A percentile compares a stretch with the other conserved stretches of the same genome.
Evolutionary conservation across 1,284 basidiomycete genomes (phyloP).

Genomic region (Flammula alnicola): DNA sequence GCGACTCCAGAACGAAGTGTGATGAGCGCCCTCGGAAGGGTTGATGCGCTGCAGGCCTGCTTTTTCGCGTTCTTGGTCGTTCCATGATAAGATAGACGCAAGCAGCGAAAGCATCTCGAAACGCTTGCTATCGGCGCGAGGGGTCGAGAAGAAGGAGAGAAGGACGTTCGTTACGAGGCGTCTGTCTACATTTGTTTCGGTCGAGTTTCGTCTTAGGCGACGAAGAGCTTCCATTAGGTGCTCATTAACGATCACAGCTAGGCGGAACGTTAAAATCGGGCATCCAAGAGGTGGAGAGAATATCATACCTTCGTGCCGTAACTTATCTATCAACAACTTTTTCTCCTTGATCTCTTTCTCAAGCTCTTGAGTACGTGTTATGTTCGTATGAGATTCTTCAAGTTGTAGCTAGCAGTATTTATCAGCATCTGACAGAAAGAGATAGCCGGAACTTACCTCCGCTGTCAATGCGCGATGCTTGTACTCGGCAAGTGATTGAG

Average conservation of each 20-base stretch:
- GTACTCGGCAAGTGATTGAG: slow-evolving; percentile 80
- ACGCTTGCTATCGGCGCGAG: slow-evolving; percentile 90
- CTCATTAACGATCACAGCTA: slow-evolving; percentile 95
- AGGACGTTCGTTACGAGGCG: slow-evolving; percentile 95
- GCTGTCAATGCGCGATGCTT: slow-evolving; percentile 87
- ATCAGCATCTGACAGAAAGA: slow-evolving; percentile 12
- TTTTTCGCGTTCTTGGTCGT: slow-evolving; percentile 86
- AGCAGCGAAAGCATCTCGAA: slow-evolving; percentile 96
- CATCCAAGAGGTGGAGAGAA: slow-evolving; percentile 2
- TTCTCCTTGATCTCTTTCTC: slow-evolving; percentile 96
- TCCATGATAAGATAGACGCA: slow-evolving; percentile 89
- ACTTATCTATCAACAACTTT: slow-evolving; percentile 87
- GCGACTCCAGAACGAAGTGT: slow-evolving; percentile 57
- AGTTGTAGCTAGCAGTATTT: slow-evolving; percentile 56
- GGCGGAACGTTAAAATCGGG: slow-evolving; percentile 10
- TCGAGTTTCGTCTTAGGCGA: slow-evolving; percentile 83
- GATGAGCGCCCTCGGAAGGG: slow-evolving; percentile 32
- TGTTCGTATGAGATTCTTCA: slow-evolving; percentile 74
- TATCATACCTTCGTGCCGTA: slow-evolving; percentile 87
- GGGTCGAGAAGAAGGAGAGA: slow-evolving; percentile 89
- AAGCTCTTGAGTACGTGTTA: slow-evolving; percentile 68
- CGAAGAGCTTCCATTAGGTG: slow-evolving; percentile 98
- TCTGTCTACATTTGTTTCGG: slow-evolving; percentile 90
- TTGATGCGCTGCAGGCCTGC: slow-evolving; percentile 80
- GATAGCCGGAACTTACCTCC: slow-evolving; percentile 60